Conservation (phyloP, 2,329 filamentous ascomycete species). For the Microsporum ferrugineum region DNA sequence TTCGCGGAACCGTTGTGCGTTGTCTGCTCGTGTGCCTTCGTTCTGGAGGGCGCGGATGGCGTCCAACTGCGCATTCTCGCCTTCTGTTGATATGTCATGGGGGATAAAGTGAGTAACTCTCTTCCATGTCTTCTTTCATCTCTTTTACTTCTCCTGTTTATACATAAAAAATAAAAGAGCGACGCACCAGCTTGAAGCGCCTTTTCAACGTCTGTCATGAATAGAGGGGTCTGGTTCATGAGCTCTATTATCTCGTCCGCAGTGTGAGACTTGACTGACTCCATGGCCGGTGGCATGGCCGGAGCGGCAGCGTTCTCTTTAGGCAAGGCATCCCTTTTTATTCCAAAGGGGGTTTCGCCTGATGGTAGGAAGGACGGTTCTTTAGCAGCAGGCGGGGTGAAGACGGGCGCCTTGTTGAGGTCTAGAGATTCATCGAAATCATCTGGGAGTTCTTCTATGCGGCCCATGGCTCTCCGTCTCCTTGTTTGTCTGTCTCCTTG, state of each 20-base stretch:
- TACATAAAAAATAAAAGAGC: neutral
- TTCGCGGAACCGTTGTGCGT: constrained; percentile 74
- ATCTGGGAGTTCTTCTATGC: constrained; percentile 41
- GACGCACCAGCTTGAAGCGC: constrained; percentile 42
- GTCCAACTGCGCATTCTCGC: constrained; percentile 73
- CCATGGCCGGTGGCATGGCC: constrained; percentile 48
- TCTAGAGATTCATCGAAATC: constrained; percentile 39
- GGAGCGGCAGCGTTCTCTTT: constrained; percentile 26
- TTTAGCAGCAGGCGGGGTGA: constrained; percentile 6
- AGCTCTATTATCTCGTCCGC: constrained; percentile 51
- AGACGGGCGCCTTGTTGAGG: constrained; percentile 25
- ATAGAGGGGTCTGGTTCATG: constrained; percentile 66
- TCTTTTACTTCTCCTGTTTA: neutral
- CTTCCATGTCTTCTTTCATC: neutral
- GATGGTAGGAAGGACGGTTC: constrained; percentile 11
- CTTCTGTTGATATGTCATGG: constrained; percentile 23
- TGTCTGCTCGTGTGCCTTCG: constrained; percentile 78
- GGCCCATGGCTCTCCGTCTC: constrained; percentile 36
- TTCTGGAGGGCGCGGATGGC: constrained; percentile 84
- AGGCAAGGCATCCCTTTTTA: constrained; percentile 26
- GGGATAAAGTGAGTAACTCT: neutral
- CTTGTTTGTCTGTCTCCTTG: neutral
- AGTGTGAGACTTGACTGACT: constrained; percentile 44
- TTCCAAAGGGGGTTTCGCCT: constrained; percentile 30
- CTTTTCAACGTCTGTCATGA: constrained; percentile 81